Evolutionary conservation across 441 rosid species (phyloP).

Genomic region (Monsonia emarginata): DNA sequence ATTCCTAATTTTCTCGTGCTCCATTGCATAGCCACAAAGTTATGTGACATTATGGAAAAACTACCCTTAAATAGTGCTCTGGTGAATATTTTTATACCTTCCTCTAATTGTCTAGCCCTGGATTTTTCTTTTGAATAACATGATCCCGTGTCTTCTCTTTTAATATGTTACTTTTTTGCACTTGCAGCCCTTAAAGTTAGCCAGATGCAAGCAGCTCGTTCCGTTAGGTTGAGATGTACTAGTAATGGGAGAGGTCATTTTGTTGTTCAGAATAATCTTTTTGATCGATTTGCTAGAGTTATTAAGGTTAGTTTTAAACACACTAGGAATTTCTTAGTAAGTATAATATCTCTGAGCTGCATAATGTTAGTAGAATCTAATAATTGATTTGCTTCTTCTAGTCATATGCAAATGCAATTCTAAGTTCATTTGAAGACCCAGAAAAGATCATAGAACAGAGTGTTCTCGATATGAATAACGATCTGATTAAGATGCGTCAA

Average conservation of each 20-base stretch:
- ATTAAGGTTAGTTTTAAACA: constrained; percentile 44
- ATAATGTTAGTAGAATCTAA: background rate
- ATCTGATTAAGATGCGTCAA: constrained; percentile 92
- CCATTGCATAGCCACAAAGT: too few relatives aligned
- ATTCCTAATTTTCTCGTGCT: too few relatives aligned
- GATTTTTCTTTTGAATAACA: background rate
- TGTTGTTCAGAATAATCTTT: constrained; percentile 65
- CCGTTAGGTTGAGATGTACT: constrained; percentile 13
- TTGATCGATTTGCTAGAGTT: constrained; percentile 81
- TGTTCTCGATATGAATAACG: constrained; percentile 95
- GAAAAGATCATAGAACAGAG: constrained; percentile 90
- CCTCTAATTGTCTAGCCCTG: background rate
- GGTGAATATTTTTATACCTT: background rate
- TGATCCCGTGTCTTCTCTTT: background rate
- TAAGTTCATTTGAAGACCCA: constrained; percentile 84
- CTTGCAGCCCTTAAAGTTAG: background rate
- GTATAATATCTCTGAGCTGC: background rate
- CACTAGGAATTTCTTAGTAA: background rate
- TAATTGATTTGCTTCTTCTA: constrained; percentile 20
- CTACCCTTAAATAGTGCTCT: background rate
- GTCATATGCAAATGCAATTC: constrained; percentile 85
- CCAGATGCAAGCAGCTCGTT: background rate
- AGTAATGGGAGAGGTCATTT: constrained; percentile 34
- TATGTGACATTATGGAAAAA: too few relatives aligned
- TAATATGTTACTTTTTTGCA: background rate